Base-by-base conservation (phyloP, 345 rosid species). In the Geranium brycei region DNA sequence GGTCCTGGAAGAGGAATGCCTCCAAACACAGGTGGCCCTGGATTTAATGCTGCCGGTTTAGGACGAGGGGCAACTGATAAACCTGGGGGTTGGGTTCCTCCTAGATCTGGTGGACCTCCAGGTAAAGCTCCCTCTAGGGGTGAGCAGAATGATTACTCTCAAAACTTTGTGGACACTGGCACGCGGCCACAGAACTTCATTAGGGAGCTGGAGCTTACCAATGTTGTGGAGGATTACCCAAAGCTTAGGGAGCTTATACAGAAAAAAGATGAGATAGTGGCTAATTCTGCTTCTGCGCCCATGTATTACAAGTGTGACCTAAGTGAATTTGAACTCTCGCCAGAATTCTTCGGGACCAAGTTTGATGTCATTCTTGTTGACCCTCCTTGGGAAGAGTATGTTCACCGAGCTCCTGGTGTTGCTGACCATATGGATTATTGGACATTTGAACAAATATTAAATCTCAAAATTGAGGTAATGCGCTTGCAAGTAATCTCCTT, bases 321-420 rank as follows among this genome's bases (percentile, higher is more conserved):
- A 58, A 95, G 74, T 31, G 95, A 88, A 62, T 78, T 90, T 74
- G 99, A 93, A 75, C 79, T 93, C 60, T 82, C 99, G 32, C 87
- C 97, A 0, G 99, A 93, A 71, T 81, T 86, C 73, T 91, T 93
- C 66, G 96, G 95, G 65, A 85, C 95, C 65, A 93, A 93, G 85
- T 93, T 93, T 68, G 99, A 93, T 80, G 99, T 93, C 53, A 93
- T 93, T 71, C 91, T 93, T 72, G 86, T 93, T 61, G 99, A 93
- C 66, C 99, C 99, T 56, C 99, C 99, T 8, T 93, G 97, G 99
- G 99, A 93, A 75, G 99, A 93, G 74, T 93, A 93, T 75, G 99
- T 88, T 71, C 99, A 93, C 74, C 85, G 97, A 40, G 99, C 99
- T 73, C 99, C 96, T 72, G 99, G 99, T 71, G 95, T 85, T 68